Evolutionary conservation across 192 early-diverging fungal genomes (phyloP), one percentile per base, ranked within the genome.

Genomic region (Paraglomus brasilianum): DNA sequence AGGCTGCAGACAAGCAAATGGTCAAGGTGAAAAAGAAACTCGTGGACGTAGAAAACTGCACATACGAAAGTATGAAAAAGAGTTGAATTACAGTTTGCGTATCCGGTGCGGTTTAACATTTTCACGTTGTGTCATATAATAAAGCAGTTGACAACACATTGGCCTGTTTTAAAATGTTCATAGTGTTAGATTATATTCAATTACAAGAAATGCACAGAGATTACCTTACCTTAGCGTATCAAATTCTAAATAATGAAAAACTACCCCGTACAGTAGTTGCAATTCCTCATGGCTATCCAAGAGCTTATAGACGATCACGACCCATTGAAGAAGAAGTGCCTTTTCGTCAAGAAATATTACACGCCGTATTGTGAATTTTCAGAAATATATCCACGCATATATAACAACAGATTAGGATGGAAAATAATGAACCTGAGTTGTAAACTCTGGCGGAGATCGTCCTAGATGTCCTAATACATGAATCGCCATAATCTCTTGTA

Each of bases 31-130:
- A 39, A n/a, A 53, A 52, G 10, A 5, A 41, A 8, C 13, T 10
- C 22, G 36, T 53, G 9, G 5, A 50, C 10, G 10, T 10, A 19
- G 11, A 43, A 4, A 68, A 53, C 14, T 53, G 7, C 30, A 49
- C 14, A 24, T 51, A 15, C 22, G 14, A 19, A 10, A 40, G 63
- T 13, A n/a, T 36, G 9, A 7, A 22, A 38, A 14, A 41, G 19
- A 40, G 30, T 11, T 53, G 36, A 68, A 74, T 61, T 76, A 77
- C 79, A 86, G 64, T 74, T 79, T 77, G 21, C 82, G 61, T 43
- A 83, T 78, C 63, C 85, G 72, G 56, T 78, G 84, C 11, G 78
- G 67, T 56, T 79, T 83, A 3, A 83, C 85, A 57, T 82, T 77
- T 40, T 78, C 76, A 11, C 78, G 60, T 22, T 70, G 72, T 21